Base-by-base conservation (phyloP, 257 asterid genomes). In the Nicotiana knightiana region DNA sequence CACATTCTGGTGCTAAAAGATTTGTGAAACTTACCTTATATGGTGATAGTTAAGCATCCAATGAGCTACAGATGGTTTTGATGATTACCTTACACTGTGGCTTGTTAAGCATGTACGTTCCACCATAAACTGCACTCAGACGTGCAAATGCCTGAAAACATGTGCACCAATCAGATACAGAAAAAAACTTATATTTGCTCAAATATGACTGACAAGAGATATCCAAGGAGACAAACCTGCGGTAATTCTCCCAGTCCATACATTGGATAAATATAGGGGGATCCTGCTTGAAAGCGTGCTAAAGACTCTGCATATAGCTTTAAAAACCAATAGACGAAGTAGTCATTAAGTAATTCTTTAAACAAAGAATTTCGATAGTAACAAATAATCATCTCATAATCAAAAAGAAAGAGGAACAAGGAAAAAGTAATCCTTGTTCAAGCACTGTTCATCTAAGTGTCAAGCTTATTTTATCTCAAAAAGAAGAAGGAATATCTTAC, bases 111-210 rank as follows among this genome's bases (percentile, higher is more conserved):
- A 96, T 96, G 91, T 96, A 96, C 17, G 98, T 94, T 75, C 99
- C 99, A 28, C 99, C 99, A 88, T 96, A 96, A 85, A 96, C 99
- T 57, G 98, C 99, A 87, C 99, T 96, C 17, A 96, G 93, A 75
- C 99, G 98, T 70, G 99, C 98, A 88, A 96, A 96, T 28, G 98
- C 99, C 99, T 96, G 91, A 77, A 82, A 80, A 80, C 39, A 76
- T 58, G 43, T 6, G 32, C 67, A n/a, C 39, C 63, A 51, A 75
- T 75, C 63, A 75, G 4, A 75, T 75, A 75, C 63, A 26, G 62
- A 58, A 51, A 73, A 73, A 4, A 13, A 1, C 2, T 7, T 67
- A 67, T 2, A 4, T 37, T 26, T 75, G 30, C 28, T 30, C 80
- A 75, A 28, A 75, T 61, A 26, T 33, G 3, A 75, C 6, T 9